phyloP scores from a whole-genome alignment of 441 rosid species.

The Croton setiger region DNA sequence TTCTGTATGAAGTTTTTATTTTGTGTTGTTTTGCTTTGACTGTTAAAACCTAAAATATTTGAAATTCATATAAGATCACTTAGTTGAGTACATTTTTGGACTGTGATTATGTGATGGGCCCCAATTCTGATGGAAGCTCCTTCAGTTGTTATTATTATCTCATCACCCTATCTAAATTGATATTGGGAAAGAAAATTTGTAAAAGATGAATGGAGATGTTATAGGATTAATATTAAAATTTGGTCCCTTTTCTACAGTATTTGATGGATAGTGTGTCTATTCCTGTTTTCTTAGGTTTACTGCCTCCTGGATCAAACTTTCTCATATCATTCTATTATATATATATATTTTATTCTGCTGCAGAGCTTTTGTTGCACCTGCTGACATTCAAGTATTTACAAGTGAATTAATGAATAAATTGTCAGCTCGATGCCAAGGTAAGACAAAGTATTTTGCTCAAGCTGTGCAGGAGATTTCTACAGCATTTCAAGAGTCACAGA shows the following conservation, averaged over 20 bases:
- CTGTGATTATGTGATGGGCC: background rate
- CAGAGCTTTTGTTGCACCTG: slow-evolving; percentile 94
- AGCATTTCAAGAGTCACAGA: slow-evolving; percentile 67
- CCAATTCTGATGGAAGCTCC: background rate
- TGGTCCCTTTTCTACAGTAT: background rate
- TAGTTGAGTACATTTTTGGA: background rate
- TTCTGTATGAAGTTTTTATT: too few relatives aligned
- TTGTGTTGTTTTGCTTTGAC: background rate
- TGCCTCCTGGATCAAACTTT: background rate
- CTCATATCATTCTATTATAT: slow-evolving; percentile 13
- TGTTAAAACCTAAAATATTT: background rate
- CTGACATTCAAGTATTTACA: slow-evolving; percentile 83
- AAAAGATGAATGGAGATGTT: background rate
- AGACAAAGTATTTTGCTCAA: slow-evolving; percentile 69
- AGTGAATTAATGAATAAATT: slow-evolving; percentile 76
- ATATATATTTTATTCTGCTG: slow-evolving; percentile 20
- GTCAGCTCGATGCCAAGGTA: slow-evolving; percentile 64
- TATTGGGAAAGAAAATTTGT: background rate
- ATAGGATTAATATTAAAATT: background rate
- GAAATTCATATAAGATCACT: background rate
- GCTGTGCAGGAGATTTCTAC: slow-evolving; percentile 82
- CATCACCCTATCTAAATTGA: background rate
- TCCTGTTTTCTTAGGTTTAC: background rate
- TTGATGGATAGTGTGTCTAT: background rate
- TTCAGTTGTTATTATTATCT: background rate